phyloP scores from a whole-genome alignment of 2,329 filamentous ascomycete species.

The Beauveria asiatica region DNA sequence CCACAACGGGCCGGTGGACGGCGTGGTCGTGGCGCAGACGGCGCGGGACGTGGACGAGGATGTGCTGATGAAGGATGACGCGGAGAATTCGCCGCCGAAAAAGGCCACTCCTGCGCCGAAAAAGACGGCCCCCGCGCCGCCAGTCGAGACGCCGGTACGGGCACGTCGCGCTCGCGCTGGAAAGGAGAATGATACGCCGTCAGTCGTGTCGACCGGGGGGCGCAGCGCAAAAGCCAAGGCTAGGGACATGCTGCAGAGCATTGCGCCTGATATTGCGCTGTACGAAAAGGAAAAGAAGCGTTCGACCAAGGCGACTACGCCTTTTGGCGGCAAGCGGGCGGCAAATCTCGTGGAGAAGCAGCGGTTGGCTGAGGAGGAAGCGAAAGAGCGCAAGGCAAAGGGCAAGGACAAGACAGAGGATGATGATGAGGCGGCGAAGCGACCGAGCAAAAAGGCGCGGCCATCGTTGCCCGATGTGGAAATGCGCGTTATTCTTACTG shows the following conservation, averaged over 20 bases:
- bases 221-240: constrained; percentile 86
- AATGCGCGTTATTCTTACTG: constrained; percentile 73
- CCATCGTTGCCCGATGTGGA: constrained; percentile 52
- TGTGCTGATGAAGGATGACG: constrained; percentile 36
- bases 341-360: constrained; percentile 49
- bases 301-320: constrained; percentile 35
- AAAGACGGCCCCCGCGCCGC: constrained; percentile 1
- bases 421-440: constrained; percentile 35
- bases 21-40: constrained; percentile 33
- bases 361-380: background rate
- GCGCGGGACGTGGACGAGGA: constrained; percentile 31
- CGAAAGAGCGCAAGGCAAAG: constrained; percentile 34
- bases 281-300: constrained; percentile 94
- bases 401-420: background rate
- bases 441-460: constrained; percentile 54
- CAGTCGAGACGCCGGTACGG: constrained; percentile 32
- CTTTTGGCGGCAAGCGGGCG: constrained; percentile 56
- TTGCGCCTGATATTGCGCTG: constrained; percentile 76
- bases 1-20: constrained; percentile 37
- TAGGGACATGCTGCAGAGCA: constrained; percentile 62
- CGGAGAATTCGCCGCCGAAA: constrained; percentile 22
- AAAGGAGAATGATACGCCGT: constrained; percentile 81
- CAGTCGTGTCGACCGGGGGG: constrained; percentile 56
- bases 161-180: constrained; percentile 42
- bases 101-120: background rate